Conservation (phyloP, 768 basidiomycete genomes). For the Strobilomyces dryophilus region DNA sequence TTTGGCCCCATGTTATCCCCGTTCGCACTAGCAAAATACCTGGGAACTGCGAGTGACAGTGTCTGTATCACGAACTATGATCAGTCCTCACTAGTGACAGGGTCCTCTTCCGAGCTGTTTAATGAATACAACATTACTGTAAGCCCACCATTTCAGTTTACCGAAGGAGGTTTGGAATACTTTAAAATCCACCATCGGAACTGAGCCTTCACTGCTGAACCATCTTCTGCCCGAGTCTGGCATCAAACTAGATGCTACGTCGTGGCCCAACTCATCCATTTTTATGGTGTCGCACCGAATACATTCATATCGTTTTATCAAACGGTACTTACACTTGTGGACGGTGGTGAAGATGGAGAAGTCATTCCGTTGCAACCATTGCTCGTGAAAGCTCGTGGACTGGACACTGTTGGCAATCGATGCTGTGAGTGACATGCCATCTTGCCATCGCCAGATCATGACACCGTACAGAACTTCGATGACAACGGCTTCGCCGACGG, state of each 20-base stretch:
- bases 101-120: conserved; percentile 37
- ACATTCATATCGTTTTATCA: conserved; percentile 34
- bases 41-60: conserved; percentile 36
- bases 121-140: conserved; percentile 29
- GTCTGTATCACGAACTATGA: conserved; percentile 35
- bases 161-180: conserved; percentile 5
- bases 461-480: conserved; percentile 12
- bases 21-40: conserved; percentile 41
- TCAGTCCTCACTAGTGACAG: conserved; percentile 35
- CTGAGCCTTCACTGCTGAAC: conserved; percentile 14
- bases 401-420: conserved; percentile 54
- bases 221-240: conserved; percentile 23
- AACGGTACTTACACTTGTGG: conserved; percentile 32
- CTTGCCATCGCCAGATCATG: conserved; percentile 20
- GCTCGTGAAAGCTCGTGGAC: conserved; percentile 39
- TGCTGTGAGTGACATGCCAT: conserved; percentile 33
- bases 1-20: conserved; percentile 43
- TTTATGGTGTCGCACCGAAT: conserved; percentile 31
- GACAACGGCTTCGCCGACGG: conserved; percentile 20
- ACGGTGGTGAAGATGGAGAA: conserved; percentile 43
- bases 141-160: background rate
- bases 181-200: conserved; percentile 9
- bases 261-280: conserved; percentile 38
- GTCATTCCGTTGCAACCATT: conserved; percentile 50
- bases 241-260: conserved; percentile 28